Conservation (phyloP, 306 rosid species). For the Luffa acutangula region DNA sequence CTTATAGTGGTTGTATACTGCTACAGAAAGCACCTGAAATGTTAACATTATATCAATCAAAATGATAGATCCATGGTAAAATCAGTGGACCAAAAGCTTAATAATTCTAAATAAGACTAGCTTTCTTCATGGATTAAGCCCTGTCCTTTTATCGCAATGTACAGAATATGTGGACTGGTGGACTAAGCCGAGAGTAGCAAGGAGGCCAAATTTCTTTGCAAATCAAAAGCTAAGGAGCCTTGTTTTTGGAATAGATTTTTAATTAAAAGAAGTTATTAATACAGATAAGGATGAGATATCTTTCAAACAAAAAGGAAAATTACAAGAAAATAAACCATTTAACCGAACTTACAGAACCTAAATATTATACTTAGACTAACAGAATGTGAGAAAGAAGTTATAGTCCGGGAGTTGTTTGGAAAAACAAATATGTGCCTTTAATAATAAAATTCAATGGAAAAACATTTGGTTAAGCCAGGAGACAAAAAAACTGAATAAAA, state of each 20-base stretch:
- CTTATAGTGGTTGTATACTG: conserved; percentile 66
- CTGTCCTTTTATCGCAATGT: neutral
- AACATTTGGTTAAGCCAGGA: neutral
- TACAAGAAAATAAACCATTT: neutral
- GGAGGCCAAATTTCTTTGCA: neutral
- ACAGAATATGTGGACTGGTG: neutral
- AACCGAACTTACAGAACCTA: neutral
- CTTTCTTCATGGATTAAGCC: neutral
- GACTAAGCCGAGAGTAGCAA: neutral
- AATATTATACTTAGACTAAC: neutral
- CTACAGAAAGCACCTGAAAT: conserved; percentile 62
- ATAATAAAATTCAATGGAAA: neutral
- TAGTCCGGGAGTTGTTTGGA: neutral
- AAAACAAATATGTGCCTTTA: no score
- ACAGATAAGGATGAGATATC: neutral
- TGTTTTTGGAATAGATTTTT: neutral
- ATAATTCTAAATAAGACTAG: neutral
- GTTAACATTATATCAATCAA: neutral
- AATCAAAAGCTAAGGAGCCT: neutral
- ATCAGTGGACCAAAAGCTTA: neutral
- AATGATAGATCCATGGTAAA: neutral
- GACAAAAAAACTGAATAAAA: neutral
- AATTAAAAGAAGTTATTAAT: neutral
- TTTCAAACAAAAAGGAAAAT: neutral
- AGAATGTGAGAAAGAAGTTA: neutral